phyloP scores from a whole-genome alignment of 306 rosid species.

The Castanopsis chinensis region DNA sequence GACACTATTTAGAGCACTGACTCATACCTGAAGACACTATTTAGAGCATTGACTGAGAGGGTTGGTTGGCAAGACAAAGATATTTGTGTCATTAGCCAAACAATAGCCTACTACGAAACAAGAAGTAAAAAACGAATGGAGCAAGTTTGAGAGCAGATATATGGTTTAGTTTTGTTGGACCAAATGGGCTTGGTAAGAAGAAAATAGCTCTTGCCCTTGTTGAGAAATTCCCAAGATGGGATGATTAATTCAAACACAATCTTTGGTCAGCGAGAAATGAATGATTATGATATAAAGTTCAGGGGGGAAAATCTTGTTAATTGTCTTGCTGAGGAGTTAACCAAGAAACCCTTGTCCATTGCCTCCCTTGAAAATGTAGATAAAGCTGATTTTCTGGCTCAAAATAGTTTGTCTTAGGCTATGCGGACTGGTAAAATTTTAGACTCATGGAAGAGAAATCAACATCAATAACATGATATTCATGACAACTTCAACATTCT shows the following conservation, averaged over 20 bases:
- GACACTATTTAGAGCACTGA: too few relatives aligned
- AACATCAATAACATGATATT: conserved; percentile 61
- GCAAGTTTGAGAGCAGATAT: too few relatives aligned
- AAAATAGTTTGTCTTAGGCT: conserved; percentile 64
- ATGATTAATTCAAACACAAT: too few relatives aligned
- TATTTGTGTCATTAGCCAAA: conserved; percentile 46
- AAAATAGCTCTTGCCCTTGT: too few relatives aligned
- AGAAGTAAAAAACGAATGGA: conserved; percentile 23
- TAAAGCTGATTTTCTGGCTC: conserved; percentile 66
- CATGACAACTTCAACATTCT: conserved; percentile 50
- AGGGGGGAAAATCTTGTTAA: too few relatives aligned
- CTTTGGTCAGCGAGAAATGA: too few relatives aligned
- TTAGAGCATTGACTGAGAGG: conserved; percentile 46
- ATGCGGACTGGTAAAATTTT: conserved; percentile 69
- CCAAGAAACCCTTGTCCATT: too few relatives aligned
- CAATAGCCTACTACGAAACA: conserved; percentile 41
- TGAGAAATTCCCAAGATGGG: too few relatives aligned
- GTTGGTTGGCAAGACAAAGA: conserved; percentile 85
- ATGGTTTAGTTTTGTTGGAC: too few relatives aligned
- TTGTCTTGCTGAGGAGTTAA: too few relatives aligned
- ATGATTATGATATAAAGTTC: too few relatives aligned
- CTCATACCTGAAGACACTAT: conserved; percentile 46
- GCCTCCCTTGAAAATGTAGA: conserved; percentile 18
- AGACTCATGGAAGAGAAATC: conserved; percentile 25
- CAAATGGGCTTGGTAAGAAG: too few relatives aligned